These are phyloP conservation scores for Strobilomyces confusus DNA, from an alignment of 768 basidiomycete species.

Conservation along the genomic window DNA sequence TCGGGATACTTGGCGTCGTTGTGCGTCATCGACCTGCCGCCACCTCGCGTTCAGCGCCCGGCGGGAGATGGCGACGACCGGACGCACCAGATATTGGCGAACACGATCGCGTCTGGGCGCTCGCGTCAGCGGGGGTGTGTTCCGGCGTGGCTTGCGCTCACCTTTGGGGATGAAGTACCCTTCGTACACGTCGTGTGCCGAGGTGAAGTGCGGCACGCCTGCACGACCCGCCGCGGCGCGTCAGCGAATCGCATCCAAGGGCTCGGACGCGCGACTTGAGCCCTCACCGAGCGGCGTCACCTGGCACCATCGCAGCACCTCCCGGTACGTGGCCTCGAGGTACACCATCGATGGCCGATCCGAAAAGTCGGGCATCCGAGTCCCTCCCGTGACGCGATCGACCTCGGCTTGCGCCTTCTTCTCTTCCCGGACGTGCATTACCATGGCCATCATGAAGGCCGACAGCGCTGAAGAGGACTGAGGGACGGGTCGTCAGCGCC, in stretches of 20 bases:
- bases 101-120: background rate
- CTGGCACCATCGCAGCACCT: slow-evolving; percentile 25
- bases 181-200: slow-evolving; percentile 12
- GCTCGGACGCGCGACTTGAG: too few relatives aligned
- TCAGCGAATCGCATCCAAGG: background rate
- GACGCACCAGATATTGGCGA: slow-evolving; percentile 9
- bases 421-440: slow-evolving; percentile 23
- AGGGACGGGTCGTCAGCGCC: background rate
- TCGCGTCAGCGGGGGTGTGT: background rate
- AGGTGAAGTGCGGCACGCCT: slow-evolving; percentile 30
- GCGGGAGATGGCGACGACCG: too few relatives aligned
- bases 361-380: slow-evolving; percentile 15
- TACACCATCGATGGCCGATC: slow-evolving; percentile 24
- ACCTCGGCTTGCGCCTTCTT: slow-evolving; percentile 29
- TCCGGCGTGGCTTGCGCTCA: background rate
- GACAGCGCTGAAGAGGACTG: slow-evolving; percentile 23
- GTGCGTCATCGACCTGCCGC: slow-evolving; percentile 26
- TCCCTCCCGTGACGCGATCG: slow-evolving; percentile 16
- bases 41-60: too few relatives aligned
- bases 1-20: slow-evolving; percentile 21
- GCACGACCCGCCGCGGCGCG: background rate
- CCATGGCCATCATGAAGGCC: slow-evolving; percentile 26
- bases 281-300: slow-evolving; percentile 21
- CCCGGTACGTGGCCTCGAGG: slow-evolving; percentile 21
- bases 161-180: slow-evolving; percentile 21